Evolutionary conservation across 2,329 filamentous ascomycete genomes (phyloP).

Genomic region (Penicillium sp.): DNA sequence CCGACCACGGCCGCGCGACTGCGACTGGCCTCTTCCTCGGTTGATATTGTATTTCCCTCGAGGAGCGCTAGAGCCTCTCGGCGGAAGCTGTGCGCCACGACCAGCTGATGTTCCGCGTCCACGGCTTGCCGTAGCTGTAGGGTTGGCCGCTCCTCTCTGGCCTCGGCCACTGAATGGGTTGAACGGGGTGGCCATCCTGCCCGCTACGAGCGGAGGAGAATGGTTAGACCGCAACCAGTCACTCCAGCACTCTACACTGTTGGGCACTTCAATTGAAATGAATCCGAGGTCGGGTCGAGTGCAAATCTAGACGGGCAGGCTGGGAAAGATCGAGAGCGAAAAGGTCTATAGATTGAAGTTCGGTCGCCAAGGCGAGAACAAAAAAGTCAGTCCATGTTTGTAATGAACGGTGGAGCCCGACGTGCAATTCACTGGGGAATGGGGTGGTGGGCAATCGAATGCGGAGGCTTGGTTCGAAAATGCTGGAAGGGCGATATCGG

Average conservation of each 20-base stretch:
- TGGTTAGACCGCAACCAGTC: slow-evolving; percentile 19
- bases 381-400: slow-evolving; percentile 15
- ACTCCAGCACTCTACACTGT: neutral
- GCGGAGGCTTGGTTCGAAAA: neutral
- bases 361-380: slow-evolving; percentile 18
- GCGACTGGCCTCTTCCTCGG: neutral
- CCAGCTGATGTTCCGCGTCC: slow-evolving; percentile 25
- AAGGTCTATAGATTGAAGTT: slow-evolving; percentile 10
- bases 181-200: slow-evolving; percentile 33
- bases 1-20: slow-evolving; percentile 20
- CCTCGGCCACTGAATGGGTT: slow-evolving; percentile 27
- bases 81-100: slow-evolving; percentile 13
- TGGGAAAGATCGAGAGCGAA: neutral
- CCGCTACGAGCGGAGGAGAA: slow-evolving; percentile 24
- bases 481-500: neutral
- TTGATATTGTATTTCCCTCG: slow-evolving; percentile 11
- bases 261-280: neutral
- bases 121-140: slow-evolving; percentile 23
- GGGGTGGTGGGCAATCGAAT: neutral
- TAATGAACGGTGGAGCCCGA: neutral
- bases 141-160: slow-evolving; percentile 25
- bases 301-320: neutral
- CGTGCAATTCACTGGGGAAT: neutral
- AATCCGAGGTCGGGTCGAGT: neutral
- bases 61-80: slow-evolving; percentile 17